Evolutionary conservation across 2,329 filamentous ascomycete genomes (phyloP).

Genomic region (Lecanosticta acicola): DNA sequence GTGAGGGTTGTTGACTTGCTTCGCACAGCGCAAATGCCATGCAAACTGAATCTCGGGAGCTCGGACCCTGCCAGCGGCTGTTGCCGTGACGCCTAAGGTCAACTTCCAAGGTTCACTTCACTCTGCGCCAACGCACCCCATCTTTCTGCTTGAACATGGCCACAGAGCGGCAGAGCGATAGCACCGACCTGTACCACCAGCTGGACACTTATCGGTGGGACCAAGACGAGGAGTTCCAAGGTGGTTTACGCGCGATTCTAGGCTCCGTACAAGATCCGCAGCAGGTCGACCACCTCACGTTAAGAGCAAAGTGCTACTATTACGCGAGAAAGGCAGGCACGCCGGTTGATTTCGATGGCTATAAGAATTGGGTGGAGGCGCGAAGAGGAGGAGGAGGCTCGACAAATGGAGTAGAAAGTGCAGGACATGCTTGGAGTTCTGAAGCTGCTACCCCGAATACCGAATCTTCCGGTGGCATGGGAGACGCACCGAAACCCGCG

Average conservation of each 20-base stretch:
- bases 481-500: slow-evolving; percentile 66
- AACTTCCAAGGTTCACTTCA: background rate
- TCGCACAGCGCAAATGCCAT: background rate
- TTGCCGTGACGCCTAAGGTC: background rate
- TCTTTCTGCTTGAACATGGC: slow-evolving; percentile 15
- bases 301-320: slow-evolving; percentile 66
- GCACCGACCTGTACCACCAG: slow-evolving; percentile 47
- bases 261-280: slow-evolving; percentile 52
- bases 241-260: slow-evolving; percentile 60
- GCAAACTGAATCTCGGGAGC: background rate
- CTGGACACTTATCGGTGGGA: slow-evolving; percentile 64
- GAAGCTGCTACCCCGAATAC: slow-evolving; percentile 3
- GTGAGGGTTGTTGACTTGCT: background rate
- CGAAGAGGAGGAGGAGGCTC: slow-evolving; percentile 22
- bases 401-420: slow-evolving; percentile 4
- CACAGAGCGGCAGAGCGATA: slow-evolving; percentile 16
- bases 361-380: slow-evolving; percentile 58
- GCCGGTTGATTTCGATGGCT: slow-evolving; percentile 60
- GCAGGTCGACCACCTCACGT: slow-evolving; percentile 52
- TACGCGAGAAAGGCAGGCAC: slow-evolving; percentile 44
- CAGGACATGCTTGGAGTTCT: background rate
- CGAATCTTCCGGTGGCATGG: slow-evolving; percentile 18
- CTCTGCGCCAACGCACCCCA: background rate
- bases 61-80: background rate
- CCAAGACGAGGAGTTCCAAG: slow-evolving; percentile 63